Conservation (phyloP, 2,329 filamentous ascomycete species). For the Penicillium sclerotiorum region DNA sequence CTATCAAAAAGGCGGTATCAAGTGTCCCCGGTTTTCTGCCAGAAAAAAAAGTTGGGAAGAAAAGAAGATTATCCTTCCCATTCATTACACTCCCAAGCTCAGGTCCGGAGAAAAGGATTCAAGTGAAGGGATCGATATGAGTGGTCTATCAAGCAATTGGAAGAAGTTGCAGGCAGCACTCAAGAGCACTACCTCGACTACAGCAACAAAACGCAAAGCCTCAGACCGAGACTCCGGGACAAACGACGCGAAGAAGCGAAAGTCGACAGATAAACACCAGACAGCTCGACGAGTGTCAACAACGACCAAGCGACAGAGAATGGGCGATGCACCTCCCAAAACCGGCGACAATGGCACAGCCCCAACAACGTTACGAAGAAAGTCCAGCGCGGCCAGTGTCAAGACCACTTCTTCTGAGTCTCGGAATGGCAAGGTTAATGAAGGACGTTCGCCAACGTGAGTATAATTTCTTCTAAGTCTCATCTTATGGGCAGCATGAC, state of each 20-base stretch:
- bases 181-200: conserved; percentile 32
- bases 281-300: conserved; percentile 11
- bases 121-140: conserved; percentile 45
- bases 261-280: conserved; percentile 30
- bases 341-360: conserved; percentile 63
- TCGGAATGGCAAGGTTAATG: conserved; percentile 61
- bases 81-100: conserved; percentile 21
- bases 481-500: conserved; percentile 1
- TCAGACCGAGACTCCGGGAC: conserved; percentile 34
- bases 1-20: too few relatives aligned
- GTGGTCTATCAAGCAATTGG: conserved; percentile 53
- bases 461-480: conserved; percentile 24
- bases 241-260: conserved; percentile 38
- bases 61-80: conserved; percentile 2
- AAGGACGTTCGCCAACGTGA: conserved; percentile 57
- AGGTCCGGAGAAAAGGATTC: conserved; percentile 12
- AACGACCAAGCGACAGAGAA: conserved; percentile 33
- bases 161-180: conserved; percentile 53
- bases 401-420: conserved; percentile 41
- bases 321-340: conserved; percentile 40
- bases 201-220: conserved; percentile 37
- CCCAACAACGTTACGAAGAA: conserved; percentile 62
- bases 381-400: conserved; percentile 57
- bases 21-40: conserved; percentile 7
- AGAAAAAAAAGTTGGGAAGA: conserved; percentile 5